Evolutionary conservation across 768 basidiomycete genomes (phyloP).

Genomic region (Amanita exitialis): DNA sequence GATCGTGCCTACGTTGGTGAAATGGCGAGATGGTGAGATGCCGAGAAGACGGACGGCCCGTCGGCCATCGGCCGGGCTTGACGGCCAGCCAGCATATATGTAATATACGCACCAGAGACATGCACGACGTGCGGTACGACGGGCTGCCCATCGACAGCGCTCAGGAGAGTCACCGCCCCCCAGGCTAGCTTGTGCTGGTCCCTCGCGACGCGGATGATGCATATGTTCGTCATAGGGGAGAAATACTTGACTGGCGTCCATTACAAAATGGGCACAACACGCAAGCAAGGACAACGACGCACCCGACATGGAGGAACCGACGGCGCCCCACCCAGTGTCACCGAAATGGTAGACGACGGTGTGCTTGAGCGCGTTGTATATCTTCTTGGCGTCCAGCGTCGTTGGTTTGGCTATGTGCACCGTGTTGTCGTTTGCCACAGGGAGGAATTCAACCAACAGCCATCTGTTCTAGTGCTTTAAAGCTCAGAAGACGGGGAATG

Average conservation of each 20-base stretch:
- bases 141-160: slow-evolving; percentile 43
- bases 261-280: too few species aligned
- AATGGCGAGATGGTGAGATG: not conserved
- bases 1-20: slow-evolving; percentile 59
- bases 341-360: slow-evolving; percentile 69
- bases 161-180: slow-evolving; percentile 68
- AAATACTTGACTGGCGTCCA: slow-evolving; percentile 92
- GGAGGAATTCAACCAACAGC: slow-evolving; percentile 79
- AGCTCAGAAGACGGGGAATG: slow-evolving; percentile 1
- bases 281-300: too few species aligned
- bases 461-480: slow-evolving; percentile 59
- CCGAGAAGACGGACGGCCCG: not conserved
- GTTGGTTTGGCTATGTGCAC: slow-evolving; percentile 7
- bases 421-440: slow-evolving; percentile 21
- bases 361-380: slow-evolving; percentile 62
- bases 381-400: slow-evolving; percentile 47
- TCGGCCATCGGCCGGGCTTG: too few species aligned
- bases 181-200: slow-evolving; percentile 75
- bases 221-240: slow-evolving; percentile 73
- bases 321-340: slow-evolving; percentile 78
- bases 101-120: slow-evolving; percentile 55
- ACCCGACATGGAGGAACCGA: slow-evolving; percentile 66
- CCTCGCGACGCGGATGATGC: slow-evolving; percentile 78
- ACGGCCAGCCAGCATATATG: too few species aligned
- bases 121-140: slow-evolving; percentile 74